Base-by-base conservation (phyloP, 257 asterid species). In the Penstemon barbatus region DNA sequence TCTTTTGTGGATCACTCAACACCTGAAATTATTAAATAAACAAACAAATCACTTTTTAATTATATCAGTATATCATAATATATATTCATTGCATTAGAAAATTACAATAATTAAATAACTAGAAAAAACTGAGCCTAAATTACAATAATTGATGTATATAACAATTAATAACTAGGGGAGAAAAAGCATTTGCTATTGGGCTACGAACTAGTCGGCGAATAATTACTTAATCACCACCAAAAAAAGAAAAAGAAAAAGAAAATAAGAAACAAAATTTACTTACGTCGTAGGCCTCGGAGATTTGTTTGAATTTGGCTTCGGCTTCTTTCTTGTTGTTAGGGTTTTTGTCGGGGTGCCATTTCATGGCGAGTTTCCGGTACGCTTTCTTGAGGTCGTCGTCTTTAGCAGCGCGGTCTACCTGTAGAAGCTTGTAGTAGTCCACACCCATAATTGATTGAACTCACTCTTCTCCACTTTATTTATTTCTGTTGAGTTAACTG, bases 261-360 rank as follows among this genome's bases (percentile, higher is more conserved):
- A 6, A 0, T 2, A 5, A 50, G 13, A 3, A 48, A n/a, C 4
- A 38, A 64, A n/a, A 11, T 25, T 11, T n/a, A 13, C 2, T 15
- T 83, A 87, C 95, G 36, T 87, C 95, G 73, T 87, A 87, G 51
- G 95, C 95, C 74, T 85, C 91, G 55, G 95, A 84, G 78, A 87
- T 82, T 71, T 85, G 81, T 53, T 87, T 85, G 89, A 87, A 87
- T 81, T 84, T 84, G 73, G 90, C 79, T 62, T 84, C 94, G 51
- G 94, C 90, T 9, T 75, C 88, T 19, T 82, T 84, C 52, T 84
- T 87, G 74, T 73, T 87, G 74, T 72, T 82, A 71, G 94, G 90
- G 82, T 86, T 86, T 61, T 86, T 86, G 66, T 84, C 93, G 18
- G 93, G 93, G 6, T 86, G 90, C 93, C 93, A 86, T 67, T 86